Base-by-base conservation (phyloP, 1,284 basidiomycete genomes). In the Takashimella koratensis region DNA sequence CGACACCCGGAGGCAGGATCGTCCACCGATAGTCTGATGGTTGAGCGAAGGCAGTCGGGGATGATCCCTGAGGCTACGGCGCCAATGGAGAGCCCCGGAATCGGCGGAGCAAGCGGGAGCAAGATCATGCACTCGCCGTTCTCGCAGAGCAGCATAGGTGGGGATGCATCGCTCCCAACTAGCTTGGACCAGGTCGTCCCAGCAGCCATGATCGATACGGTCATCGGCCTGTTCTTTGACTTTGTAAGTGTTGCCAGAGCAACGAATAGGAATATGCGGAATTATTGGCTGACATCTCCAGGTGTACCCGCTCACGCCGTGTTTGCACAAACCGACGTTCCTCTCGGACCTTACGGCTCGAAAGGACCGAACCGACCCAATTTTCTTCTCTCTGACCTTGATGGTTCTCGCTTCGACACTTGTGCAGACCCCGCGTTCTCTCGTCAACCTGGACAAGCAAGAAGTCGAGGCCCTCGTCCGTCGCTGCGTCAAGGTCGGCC, bases 221-320 rank as follows among this genome's bases (percentile, higher is more conserved):
- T 73, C 47, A 64, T 73, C 45, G 54, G 56, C 42, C 47, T 70
- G 1, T 73, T 73, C 61, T 73, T 73, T 53, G 65, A 71, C 52
- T 69, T 68, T 52, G 71, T 73, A 36, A 52, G 64, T 61, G 16
- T 8, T 36, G 16, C 30, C 30, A 36, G 10, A 36, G 30, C 8
- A 36, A 36, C 30, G 30, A 36, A 8, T 16, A 36, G 52, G 51
- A n/a, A n/a, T 8, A 36, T 36, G 30, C 30, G 8, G 16, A 36
- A 36, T 12, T 45, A 22, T 27, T n/a, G 45, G 21, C 39, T 22
- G 20, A 27, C 12, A 45, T n/a, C n/a, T n/a, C n/a, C n/a, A 61
- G 61, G 56, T 64, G 20, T 71, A 66, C 43, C 67, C 66, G 1
- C 56, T 73, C 16, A 71, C 67, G 8, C 72, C 72, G 1, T 68